These are phyloP conservation scores for Aaosphaeria pasadenensis DNA, from an alignment of 2,329 filamentous ascomycete species.

Conservation along the genomic window DNA sequence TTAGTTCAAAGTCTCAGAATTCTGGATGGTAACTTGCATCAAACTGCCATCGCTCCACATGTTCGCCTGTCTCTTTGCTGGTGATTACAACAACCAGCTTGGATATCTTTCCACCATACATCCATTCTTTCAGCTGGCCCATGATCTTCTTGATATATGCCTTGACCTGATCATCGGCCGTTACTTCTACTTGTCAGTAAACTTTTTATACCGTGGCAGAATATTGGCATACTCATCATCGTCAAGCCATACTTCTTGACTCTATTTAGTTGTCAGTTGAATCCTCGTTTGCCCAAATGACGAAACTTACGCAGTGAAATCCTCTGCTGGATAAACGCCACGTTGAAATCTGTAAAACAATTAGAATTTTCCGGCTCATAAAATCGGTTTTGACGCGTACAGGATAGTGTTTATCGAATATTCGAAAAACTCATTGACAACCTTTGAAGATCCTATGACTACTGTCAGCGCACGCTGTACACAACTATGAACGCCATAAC, in stretches of 20 bases:
- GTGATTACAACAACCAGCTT: conserved; percentile 97
- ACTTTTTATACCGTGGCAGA: too few species aligned
- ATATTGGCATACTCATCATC: conserved; percentile 67
- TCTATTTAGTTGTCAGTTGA: conserved; percentile 38
- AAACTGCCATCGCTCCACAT: conserved; percentile 97
- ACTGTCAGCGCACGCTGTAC: background rate
- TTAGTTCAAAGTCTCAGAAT: background rate
- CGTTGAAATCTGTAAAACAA: conserved; percentile 68
- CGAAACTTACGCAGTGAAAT: conserved; percentile 77
- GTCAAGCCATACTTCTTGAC: conserved; percentile 99
- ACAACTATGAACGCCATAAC: background rate
- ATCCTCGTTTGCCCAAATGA: background rate
- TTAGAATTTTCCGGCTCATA: conserved; percentile 1
- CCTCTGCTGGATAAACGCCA: conserved; percentile 83
- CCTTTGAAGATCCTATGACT: conserved; percentile 65
- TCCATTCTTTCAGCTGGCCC: conserved; percentile 96
- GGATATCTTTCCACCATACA: conserved; percentile 93
- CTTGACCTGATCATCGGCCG: conserved; percentile 95
- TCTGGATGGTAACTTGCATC: conserved; percentile 58
- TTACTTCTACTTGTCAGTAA: conserved; percentile 55
- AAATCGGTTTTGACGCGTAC: conserved; percentile 41
- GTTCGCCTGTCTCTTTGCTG: conserved; percentile 93
- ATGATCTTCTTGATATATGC: conserved; percentile 99
- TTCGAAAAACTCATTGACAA: conserved; percentile 97
- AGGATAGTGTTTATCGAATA: conserved; percentile 98